Evolutionary conservation across 441 rosid species (phyloP), one percentile per base, ranked within the genome.

Genomic region (Gossypium aridum): DNA sequence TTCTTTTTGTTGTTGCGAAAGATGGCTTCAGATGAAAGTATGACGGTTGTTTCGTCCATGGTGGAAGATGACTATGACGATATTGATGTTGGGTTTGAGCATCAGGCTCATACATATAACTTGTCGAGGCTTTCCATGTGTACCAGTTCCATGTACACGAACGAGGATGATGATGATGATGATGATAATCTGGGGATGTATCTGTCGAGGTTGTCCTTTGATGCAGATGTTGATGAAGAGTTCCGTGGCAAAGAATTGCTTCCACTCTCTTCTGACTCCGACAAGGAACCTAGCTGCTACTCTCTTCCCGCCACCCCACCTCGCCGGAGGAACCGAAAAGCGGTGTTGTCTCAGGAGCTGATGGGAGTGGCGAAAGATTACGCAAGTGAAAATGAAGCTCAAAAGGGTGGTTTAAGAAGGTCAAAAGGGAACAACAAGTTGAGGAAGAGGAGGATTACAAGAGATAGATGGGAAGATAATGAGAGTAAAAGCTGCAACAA

Each of bases 71-170:
- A 82, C 1, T 78, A 77, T 34, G 83, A 79, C 12, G 85, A 82
- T 39, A 77, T 74, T 63, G 78, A 85, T 60, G 85, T 71, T 55
- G 84, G 77, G 4, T 76, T 75, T 45, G 83, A 80, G 20, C 81
- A 74, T 49, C 90, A 81, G 2, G 79, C 76, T 4, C 81, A 76
- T n/a, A 73, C 75, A 0, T 81, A 49, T 8, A 84, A 73, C 75
- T 65, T 94, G 7, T 94, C 98, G 3, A 80, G 98, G 76, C 75
- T 92, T 14, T 92, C 96, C 23, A 55, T 92, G 65, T 94, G 93
- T 66, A 86, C 91, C 0, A 87, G 88, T 78, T 90, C 89, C 63
- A 80, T 85, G 83, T 75, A 80, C 79, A 79, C 83, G 0, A 80
- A 82, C 62, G 88, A 84, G 19, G 85, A 79, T 26, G 57, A 16